Evolutionary conservation across 2,329 filamentous ascomycete genomes (phyloP), one percentile per base, ranked within the genome.

Genomic region (Talaromyces sp.): DNA sequence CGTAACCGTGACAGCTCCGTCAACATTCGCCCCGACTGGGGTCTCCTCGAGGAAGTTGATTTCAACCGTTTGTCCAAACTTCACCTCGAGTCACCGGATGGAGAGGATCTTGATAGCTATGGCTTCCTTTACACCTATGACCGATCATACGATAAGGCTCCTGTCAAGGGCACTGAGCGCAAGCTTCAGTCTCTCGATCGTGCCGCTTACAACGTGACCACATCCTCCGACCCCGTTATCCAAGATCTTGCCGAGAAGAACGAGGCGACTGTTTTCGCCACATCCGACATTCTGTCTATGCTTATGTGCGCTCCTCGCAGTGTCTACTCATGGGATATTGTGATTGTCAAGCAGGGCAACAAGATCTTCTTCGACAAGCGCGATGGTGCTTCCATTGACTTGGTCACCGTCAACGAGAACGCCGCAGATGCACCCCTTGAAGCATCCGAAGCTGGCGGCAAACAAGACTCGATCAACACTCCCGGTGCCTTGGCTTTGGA

Each of bases 291-390:
- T 73, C 88, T 99, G 67, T 98, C 94, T 70, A 98, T 97, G 93
- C 89, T 99, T 74, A 99, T 99, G 95, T 99, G 95, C 82, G 89
- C 95, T 61, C 91, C 95, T 67, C 92, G 96, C 74, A 97, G 92
- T 65, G 92, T 99, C 69, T 98, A 98, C 84, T 93, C 93, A 51
- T 99, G 95, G 95, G 95, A 99, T 80, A 89, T 99, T 73, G 90
- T 99, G 76, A 96, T 99, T 75, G 85, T 92, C 69, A 89, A 91
- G 79, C 92, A 96, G 79, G 92, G 91, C 79, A 91, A 93, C 88
- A 97, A 97, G 87, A 89, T 99, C 80, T 99, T 93, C 88, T 89
- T 99, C 70, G 95, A 99, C 86, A 99, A 99, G 89, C 92, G 95
- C 70, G 93, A 97, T 68, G 94, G 93, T 74, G 93, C 93, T 67